Evolutionary conservation across 305 asterid genomes (phyloP).

Genomic region (Fraxinus greggii): DNA sequence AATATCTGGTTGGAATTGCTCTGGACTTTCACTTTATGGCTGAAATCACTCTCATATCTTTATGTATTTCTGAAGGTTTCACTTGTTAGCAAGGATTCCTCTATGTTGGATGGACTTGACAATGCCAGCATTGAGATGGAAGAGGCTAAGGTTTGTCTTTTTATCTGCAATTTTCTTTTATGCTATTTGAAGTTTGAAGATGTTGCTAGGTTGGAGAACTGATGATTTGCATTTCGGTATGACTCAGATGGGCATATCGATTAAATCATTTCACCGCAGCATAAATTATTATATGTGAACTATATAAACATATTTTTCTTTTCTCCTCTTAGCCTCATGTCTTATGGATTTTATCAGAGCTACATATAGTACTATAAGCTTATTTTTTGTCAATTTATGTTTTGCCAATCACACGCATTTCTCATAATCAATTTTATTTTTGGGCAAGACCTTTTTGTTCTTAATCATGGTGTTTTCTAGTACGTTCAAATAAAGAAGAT

Average conservation of each 20-base stretch:
- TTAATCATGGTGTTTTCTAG: background rate
- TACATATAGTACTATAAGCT: background rate
- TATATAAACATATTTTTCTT: background rate
- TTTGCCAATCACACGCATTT: background rate
- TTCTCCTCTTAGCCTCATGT: background rate
- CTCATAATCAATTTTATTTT: background rate
- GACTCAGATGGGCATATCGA: background rate
- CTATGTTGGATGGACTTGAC: constrained; percentile 96
- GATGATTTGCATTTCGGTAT: background rate
- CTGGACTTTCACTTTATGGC: background rate
- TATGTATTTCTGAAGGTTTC: constrained; percentile 59
- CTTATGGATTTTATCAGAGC: background rate
- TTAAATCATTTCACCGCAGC: background rate
- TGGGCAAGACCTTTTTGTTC: background rate
- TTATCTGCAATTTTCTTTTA: constrained; percentile 15
- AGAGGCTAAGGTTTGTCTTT: constrained; percentile 76
- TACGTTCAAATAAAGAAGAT: background rate
- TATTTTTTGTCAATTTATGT: background rate
- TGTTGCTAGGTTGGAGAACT: background rate
- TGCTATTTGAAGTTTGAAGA: background rate
- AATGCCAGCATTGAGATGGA: constrained; percentile 85
- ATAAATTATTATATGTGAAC: background rate
- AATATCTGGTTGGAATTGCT: background rate
- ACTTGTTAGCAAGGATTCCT: constrained; percentile 96
- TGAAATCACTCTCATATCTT: constrained; percentile 14